Base-by-base conservation (phyloP, 23 red algal species). In the Gracilaria caudata region DNA sequence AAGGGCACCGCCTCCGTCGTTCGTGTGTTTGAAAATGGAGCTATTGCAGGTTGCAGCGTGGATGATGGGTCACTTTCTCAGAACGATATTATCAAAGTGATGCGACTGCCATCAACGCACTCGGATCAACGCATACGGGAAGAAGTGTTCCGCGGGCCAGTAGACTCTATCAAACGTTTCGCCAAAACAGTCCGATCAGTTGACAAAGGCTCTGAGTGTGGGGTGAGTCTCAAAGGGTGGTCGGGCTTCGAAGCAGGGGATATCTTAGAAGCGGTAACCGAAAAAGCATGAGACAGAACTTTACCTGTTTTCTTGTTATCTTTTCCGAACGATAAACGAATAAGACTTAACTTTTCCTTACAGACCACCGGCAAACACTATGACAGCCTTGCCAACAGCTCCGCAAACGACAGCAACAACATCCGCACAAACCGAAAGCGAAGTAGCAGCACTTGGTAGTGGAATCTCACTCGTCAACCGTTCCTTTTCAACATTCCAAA, bases 171-270 rank as follows among this genome's bases (percentile, higher is more conserved):
- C 11, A 97, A 93, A 73, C 89, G 66, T 7, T 90, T 83, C 54
- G 73, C 72, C 28, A 91, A 93, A 4, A 77, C 86, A 25, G 94
- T 93, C 33, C 40, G 45, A 33, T 76, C 87, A 28, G 82, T 97
- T 21, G 53, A 77, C 28, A 84, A 86, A 49, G 94, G 94, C 0
- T 37, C 64, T 28, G 94, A 97, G 40, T 97, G 94, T 72, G 94
- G 94, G 25, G 39, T 97, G n/a, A 73, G 74, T 41, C 8, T 97
- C 7, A 60, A 78, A n/a, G 94, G 54, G 20, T 93, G 78, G 83
- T 66, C 54, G 9, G 29, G 45, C 24, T 86, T 94, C 89, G 70
- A 55, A n/a, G 58, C 77, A 23, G 92, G 92, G 11, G 92, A 94
- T 51, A 20, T 80, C 49, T 68, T 94, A 44, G 76, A 94, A 41